Percentiles rank a stretch among this genome's conserved stretches.
Conservation (phyloP, 441 rosid genomes). For the Isatis lusitanica region DNA sequence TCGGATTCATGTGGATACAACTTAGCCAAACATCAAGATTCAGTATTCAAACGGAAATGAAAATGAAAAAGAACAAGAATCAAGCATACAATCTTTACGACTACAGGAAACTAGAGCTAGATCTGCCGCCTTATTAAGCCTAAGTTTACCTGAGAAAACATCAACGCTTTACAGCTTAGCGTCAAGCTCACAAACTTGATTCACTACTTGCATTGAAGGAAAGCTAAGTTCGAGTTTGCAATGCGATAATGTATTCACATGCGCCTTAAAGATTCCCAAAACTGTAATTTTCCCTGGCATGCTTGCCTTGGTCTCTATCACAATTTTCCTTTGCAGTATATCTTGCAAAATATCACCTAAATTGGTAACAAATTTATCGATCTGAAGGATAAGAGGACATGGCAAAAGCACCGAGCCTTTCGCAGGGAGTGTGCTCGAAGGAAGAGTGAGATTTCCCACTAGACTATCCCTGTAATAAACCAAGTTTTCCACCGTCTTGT, state of each 20-base stretch:
- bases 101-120: background rate
- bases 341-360: conserved; percentile 41
- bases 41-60: background rate
- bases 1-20: background rate
- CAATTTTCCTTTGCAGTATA: conserved; percentile 42
- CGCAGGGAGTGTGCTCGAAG: conserved; percentile 51
- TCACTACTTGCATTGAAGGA: conserved; percentile 40
- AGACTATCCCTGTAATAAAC: conserved; percentile 40
- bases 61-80: background rate
- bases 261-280: conserved; percentile 50
- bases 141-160: background rate
- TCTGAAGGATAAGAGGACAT: conserved; percentile 46
- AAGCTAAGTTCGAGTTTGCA: conserved; percentile 47
- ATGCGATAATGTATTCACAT: conserved; percentile 44
- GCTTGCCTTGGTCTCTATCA: conserved; percentile 41
- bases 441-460: conserved; percentile 55
- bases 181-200: conserved; percentile 46
- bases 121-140: background rate
- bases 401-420: conserved; percentile 40
- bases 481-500: conserved; percentile 45
- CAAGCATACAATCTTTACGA: background rate
- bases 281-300: conserved; percentile 62
- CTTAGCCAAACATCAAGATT: conserved; percentile 1
- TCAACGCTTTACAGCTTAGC: conserved; percentile 36
- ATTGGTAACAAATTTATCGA: conserved; percentile 41